These are phyloP conservation scores for Spatholobus suberectus DNA, from an alignment of 306 rosid genomes.

Conservation along the genomic window DNA sequence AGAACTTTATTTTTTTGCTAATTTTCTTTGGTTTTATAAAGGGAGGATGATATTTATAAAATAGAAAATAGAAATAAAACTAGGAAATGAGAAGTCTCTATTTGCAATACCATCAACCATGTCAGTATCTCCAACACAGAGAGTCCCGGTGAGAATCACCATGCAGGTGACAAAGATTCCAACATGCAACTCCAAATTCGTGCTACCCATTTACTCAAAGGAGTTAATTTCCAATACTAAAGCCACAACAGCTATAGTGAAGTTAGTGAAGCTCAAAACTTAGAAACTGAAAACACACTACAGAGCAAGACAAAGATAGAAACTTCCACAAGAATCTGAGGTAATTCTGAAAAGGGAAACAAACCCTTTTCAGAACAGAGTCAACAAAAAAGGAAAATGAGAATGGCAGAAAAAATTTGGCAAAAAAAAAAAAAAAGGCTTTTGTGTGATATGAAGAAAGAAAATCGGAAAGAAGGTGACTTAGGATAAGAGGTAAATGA, in stretches of 20 bases:
- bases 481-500: neutral
- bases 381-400: neutral
- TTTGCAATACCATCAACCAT: slow-evolving; percentile 66
- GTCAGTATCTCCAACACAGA: slow-evolving; percentile 72
- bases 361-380: slow-evolving; percentile 34
- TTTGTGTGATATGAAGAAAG: neutral
- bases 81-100: neutral
- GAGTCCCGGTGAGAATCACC: slow-evolving; percentile 52
- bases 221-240: slow-evolving; percentile 21
- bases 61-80: neutral
- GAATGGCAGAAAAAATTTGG: neutral
- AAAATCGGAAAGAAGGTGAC: slow-evolving; percentile 3
- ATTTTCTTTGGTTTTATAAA: neutral
- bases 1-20: neutral
- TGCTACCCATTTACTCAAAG: slow-evolving; percentile 53
- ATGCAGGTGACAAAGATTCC: slow-evolving; percentile 51
- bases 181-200: slow-evolving; percentile 51
- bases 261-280: slow-evolving; percentile 25
- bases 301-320: slow-evolving; percentile 22
- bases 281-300: neutral
- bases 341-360: slow-evolving; percentile 30
- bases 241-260: slow-evolving; percentile 8
- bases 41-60: neutral
- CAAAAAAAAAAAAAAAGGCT: neutral
- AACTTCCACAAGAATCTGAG: slow-evolving; percentile 27